These are phyloP conservation scores for Diversispora epigaea DNA, from an alignment of 192 early-diverging fungal genomes.

Conservation along the genomic window DNA sequence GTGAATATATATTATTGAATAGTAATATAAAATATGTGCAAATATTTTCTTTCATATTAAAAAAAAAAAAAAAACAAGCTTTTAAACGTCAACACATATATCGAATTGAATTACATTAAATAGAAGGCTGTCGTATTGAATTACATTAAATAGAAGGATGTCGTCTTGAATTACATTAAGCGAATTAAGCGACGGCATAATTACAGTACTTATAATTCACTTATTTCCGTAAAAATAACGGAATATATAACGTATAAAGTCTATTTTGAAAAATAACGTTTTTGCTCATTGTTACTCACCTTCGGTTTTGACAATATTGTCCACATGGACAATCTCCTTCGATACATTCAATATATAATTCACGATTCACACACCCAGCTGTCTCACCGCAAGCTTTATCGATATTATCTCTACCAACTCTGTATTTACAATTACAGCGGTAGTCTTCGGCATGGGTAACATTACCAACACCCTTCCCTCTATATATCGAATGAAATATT, in stretches of 20 bases:
- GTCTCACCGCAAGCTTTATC: slow-evolving; percentile 83
- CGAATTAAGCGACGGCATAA: too few relatives aligned
- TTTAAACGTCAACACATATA: too few relatives aligned
- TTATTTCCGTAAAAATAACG: neutral
- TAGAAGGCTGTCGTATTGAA: too few relatives aligned
- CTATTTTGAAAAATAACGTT: neutral
- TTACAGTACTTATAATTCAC: too few relatives aligned
- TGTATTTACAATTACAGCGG: slow-evolving; percentile 3
- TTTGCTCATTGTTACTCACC: slow-evolving; percentile 42
- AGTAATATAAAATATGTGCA: neutral
- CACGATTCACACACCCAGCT: slow-evolving; percentile 90
- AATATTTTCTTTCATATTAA: neutral
- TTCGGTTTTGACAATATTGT: slow-evolving; percentile 83
- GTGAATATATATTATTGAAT: neutral
- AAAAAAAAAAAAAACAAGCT: too few relatives aligned
- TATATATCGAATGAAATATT: slow-evolving; percentile 1
- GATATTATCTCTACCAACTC: slow-evolving; percentile 38
- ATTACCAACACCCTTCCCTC: neutral
- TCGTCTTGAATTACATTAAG: too few relatives aligned
- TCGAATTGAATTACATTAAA: too few relatives aligned
- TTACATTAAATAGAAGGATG: too few relatives aligned
- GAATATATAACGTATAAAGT: neutral
- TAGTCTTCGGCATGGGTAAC: neutral
- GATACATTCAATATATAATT: slow-evolving; percentile 89
- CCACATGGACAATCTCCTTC: slow-evolving; percentile 86